Conservation (phyloP, 108 stramenopile species). For the Bacterosira constricta region DNA sequence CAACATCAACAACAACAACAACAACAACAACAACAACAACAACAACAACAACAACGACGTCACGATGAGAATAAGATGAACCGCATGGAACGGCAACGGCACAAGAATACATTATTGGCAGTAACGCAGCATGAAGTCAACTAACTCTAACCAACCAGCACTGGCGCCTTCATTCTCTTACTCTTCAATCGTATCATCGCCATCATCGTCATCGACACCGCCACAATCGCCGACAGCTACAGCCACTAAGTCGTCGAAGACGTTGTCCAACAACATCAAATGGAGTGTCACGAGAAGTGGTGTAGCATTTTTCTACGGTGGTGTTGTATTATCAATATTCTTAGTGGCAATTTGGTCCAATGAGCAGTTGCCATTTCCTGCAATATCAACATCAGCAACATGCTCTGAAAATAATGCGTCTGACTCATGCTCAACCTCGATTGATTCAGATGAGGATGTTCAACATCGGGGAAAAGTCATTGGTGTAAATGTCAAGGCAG, state of each 20-base stretch:
- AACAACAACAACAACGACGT: neutral
- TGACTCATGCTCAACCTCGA: too few species aligned
- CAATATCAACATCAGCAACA: neutral
- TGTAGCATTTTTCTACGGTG: neutral
- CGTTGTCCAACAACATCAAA: too few species aligned
- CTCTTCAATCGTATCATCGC: neutral
- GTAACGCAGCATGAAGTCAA: neutral
- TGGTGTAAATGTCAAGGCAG: constrained; percentile 4
- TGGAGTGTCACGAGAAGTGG: too few species aligned
- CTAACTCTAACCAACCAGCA: too few species aligned
- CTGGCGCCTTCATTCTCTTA: neutral
- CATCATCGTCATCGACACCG: neutral
- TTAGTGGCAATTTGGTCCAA: neutral
- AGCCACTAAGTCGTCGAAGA: neutral
- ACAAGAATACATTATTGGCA: too few species aligned
- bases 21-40: neutral
- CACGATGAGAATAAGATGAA: neutral
- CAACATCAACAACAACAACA: neutral
- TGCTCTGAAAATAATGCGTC: too few species aligned
- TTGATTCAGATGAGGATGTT: too few species aligned
- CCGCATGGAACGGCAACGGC: too few species aligned
- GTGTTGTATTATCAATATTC: neutral
- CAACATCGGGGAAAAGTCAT: constrained; percentile 22
- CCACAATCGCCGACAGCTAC: neutral
- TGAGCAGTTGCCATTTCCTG: neutral